Conservation (phyloP, 345 rosid species). For the Boechera retrofracta region DNA sequence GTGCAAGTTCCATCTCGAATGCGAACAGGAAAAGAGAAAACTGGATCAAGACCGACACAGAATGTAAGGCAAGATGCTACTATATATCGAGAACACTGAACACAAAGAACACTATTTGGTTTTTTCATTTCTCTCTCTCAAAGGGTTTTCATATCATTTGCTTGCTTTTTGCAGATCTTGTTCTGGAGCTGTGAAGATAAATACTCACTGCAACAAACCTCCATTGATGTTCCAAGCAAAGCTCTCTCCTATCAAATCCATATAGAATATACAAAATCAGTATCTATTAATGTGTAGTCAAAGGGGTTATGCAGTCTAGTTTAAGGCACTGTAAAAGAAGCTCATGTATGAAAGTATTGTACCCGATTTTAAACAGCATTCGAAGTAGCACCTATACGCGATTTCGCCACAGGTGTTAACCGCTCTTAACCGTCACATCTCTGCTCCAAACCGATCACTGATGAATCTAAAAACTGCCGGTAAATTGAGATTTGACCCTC, state of each 20-base stretch:
- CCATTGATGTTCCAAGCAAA: conserved; percentile 7
- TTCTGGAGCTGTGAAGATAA: conserved; percentile 40
- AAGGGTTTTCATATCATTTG: not conserved
- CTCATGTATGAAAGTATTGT: not conserved
- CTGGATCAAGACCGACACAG: conserved; percentile 45
- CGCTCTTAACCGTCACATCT: conserved; percentile 1
- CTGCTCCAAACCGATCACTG: not conserved
- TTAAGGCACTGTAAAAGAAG: conserved; percentile 20
- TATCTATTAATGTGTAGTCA: conserved; percentile 17
- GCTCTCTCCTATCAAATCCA: conserved; percentile 12
- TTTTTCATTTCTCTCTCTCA: not conserved
- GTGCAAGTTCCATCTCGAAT: conserved; percentile 13
- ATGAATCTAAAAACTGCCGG: not conserved
- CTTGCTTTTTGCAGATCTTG: conserved; percentile 41
- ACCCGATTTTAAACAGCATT: not conserved
- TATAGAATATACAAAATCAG: conserved; percentile 3
- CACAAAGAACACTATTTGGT: not conserved
- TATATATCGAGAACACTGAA: not conserved
- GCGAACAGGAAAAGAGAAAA: conserved; percentile 24
- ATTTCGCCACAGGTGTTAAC: conserved; percentile 2
- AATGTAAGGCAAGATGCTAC: conserved; percentile 39
- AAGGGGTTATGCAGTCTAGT: conserved; percentile 14
- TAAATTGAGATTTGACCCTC: not conserved
- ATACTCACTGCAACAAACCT: conserved; percentile 18
- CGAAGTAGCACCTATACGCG: not conserved